These are phyloP conservation scores for Xylaria sp. DNA, from an alignment of 2,329 filamentous ascomycete genomes.

Conservation along the genomic window DNA sequence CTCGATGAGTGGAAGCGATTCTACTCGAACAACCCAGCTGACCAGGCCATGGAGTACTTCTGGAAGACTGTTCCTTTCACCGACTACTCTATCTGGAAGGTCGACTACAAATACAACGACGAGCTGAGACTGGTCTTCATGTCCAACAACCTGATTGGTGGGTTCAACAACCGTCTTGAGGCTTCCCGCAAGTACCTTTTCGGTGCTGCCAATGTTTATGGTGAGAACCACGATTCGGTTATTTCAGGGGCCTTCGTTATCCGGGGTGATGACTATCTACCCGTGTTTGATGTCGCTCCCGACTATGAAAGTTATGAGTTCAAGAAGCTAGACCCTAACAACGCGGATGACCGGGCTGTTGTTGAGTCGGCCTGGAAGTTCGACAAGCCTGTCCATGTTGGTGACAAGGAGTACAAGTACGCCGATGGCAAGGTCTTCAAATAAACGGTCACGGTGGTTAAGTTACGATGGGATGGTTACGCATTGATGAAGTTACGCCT, in stretches of 20 bases:
- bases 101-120: conserved; percentile 99
- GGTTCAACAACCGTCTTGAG: conserved; percentile 98
- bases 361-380: conserved; percentile 90
- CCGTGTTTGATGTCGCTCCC: conserved; percentile 95
- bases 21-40: conserved; percentile 96
- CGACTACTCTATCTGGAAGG: conserved; percentile 94
- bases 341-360: conserved; percentile 84
- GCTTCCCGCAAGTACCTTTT: conserved; percentile 98
- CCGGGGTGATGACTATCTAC: conserved; percentile 85
- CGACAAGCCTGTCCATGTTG: conserved; percentile 83
- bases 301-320: conserved; percentile 98
- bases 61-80: conserved; percentile 95
- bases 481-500: conserved; percentile 45
- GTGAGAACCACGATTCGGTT: conserved; percentile 86
- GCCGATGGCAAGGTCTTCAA: conserved; percentile 99
- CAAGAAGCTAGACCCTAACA: conserved; percentile 93
- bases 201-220: conserved; percentile 89
- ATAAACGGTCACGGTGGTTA: conserved; percentile 64
- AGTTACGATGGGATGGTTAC: conserved; percentile 41
- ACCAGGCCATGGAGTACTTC: conserved; percentile 93
- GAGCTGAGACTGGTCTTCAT: conserved; percentile 98
- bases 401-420: conserved; percentile 90
- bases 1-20: conserved; percentile 99
- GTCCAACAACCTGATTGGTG: conserved; percentile 97
- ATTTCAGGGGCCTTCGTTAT: conserved; percentile 95